Conservation (phyloP, 208 protist genomes). For the Trichomonas tenax region DNA sequence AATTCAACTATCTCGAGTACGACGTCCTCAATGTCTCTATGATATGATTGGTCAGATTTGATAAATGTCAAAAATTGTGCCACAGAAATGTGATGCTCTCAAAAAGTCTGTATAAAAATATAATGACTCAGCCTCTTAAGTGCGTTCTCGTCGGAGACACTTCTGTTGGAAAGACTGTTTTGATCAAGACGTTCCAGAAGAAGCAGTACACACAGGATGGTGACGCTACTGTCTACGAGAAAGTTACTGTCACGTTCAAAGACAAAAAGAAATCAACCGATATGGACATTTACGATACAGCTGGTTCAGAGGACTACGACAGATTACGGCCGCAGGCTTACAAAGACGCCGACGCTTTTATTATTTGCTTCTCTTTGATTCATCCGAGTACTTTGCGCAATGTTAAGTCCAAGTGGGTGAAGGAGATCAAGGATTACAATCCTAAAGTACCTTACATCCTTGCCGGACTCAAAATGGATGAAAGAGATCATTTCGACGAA, state of each 20-base stretch:
- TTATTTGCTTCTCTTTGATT: constrained; percentile 54
- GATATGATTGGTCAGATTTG: no score
- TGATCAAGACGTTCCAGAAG: neutral
- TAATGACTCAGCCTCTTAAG: neutral
- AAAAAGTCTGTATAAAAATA: no score
- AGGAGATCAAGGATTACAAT: constrained; percentile 34
- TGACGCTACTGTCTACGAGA: neutral
- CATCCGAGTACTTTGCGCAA: constrained; percentile 51
- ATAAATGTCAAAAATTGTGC: no score
- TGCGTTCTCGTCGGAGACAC: neutral
- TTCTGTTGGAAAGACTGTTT: neutral
- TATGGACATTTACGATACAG: constrained; percentile 22
- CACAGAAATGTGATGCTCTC: no score
- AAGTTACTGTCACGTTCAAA: neutral
- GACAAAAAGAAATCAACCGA: neutral
- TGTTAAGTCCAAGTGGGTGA: constrained; percentile 32
- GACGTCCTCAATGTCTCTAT: no score
- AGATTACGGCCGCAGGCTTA: constrained; percentile 31
- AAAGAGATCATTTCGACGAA: constrained; percentile 50
- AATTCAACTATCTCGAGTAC: no score
- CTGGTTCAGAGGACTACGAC: constrained; percentile 34
- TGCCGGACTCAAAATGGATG: constrained; percentile 66
- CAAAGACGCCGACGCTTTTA: constrained; percentile 53
- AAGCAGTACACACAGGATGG: neutral
- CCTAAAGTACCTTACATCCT: constrained; percentile 55